These are phyloP conservation scores for Hypoxylon intermedium DNA, from an alignment of 495 filamentous ascomycete genomes.

Conservation along the genomic window DNA sequence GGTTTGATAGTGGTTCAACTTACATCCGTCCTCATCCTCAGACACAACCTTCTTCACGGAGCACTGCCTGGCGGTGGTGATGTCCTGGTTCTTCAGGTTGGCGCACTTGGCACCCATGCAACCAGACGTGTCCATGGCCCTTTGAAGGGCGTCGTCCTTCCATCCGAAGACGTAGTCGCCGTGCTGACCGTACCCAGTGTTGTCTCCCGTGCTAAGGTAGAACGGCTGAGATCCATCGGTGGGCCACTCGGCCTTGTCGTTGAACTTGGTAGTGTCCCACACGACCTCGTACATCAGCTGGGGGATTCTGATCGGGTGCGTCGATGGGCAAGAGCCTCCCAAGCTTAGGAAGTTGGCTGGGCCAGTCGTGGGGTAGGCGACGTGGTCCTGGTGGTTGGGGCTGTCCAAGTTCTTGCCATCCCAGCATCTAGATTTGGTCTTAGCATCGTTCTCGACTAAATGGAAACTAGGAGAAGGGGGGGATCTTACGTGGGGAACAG, in stretches of 20 bases:
- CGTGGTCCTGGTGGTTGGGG: constrained; percentile 61
- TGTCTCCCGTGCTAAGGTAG: constrained; percentile 54
- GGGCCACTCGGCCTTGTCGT: constrained; percentile 54
- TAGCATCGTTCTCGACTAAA: neutral
- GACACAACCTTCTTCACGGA: constrained; percentile 32
- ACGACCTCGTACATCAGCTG: constrained; percentile 62
- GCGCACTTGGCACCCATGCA: constrained; percentile 53
- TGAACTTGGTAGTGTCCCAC: constrained; percentile 58
- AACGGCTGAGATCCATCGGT: constrained; percentile 57
- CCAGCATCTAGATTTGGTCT: constrained; percentile 53
- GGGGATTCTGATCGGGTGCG: constrained; percentile 56
- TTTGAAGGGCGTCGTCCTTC: constrained; percentile 55
- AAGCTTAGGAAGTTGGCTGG: constrained; percentile 56
- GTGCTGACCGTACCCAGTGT: constrained; percentile 55
- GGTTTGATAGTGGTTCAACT: constrained; percentile 12
- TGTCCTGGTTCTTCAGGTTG: constrained; percentile 47
- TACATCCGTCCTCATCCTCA: constrained; percentile 43
- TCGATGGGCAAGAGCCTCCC: constrained; percentile 55
- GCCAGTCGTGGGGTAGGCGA: constrained; percentile 51
- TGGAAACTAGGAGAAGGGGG: too few species aligned
- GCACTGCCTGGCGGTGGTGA: constrained; percentile 41
- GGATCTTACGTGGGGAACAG: constrained; percentile 56
- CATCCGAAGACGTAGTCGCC: constrained; percentile 61
- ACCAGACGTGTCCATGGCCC: constrained; percentile 55
- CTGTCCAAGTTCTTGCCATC: constrained; percentile 62